Percentiles rank a stretch among this genome's conserved stretches.
These are phyloP conservation scores for Metschnikowia amazonensis DNA, from an alignment of 805 yeast genomes.

Conservation along the genomic window DNA sequence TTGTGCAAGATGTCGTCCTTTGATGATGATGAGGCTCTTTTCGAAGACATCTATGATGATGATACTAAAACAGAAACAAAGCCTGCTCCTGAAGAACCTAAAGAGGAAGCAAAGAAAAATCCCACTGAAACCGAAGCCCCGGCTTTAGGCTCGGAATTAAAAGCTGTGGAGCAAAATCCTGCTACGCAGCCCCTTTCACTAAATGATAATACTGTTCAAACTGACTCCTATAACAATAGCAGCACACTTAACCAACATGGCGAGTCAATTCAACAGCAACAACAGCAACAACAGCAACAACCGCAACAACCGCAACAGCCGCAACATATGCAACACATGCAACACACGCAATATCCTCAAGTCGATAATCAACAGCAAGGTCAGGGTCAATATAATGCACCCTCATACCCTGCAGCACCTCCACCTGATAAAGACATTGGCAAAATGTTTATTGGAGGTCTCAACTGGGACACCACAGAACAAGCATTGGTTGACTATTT, in stretches of 20 bases:
- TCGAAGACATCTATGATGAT: constrained; percentile 77
- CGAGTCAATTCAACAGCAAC: not conserved
- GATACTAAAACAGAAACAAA: constrained; percentile 14
- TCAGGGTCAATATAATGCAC: not conserved
- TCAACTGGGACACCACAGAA: constrained; percentile 97
- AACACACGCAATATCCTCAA: not conserved
- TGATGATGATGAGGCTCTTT: constrained; percentile 92
- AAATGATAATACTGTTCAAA: not conserved
- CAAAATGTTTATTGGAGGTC: constrained; percentile 93
- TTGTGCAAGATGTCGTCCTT: constrained; percentile 28
- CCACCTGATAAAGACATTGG: constrained; percentile 58
- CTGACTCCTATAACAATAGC: not conserved
- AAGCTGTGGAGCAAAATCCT: not conserved
- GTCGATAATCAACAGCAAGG: not conserved
- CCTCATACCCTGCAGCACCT: constrained; percentile 1
- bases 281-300: too few species aligned
- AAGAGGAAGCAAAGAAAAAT: not conserved
- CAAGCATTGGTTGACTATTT: constrained; percentile 80
- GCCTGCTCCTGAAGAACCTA: not conserved
- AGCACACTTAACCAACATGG: not conserved
- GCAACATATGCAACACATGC: too few species aligned
- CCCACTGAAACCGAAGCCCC: not conserved
- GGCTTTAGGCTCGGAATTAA: not conserved
- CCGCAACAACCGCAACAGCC: too few species aligned
- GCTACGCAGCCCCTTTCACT: not conserved